Percentiles rank a stretch among this genome's conserved stretches.
phyloP scores from a whole-genome alignment of 306 rosid species.

The Cicer pinnatifidum region DNA sequence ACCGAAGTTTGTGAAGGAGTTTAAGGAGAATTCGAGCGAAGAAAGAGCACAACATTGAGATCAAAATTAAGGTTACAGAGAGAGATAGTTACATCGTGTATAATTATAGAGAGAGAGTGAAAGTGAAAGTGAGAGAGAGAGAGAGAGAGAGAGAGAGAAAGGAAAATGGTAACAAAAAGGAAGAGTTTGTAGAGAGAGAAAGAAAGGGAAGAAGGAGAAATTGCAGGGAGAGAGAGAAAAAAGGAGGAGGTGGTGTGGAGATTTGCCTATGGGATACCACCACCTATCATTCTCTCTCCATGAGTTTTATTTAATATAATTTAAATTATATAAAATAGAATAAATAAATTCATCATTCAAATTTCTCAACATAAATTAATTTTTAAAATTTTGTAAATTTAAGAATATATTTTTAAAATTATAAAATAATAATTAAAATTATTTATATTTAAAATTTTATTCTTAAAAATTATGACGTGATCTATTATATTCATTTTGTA shows the following conservation, averaged over 20 bases:
- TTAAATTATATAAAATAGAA: no score
- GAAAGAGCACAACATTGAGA: conserved; percentile 53
- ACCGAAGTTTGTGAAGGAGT: conserved; percentile 54
- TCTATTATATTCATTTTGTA: no score
- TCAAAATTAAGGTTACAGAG: neutral
- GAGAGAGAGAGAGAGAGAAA: neutral
- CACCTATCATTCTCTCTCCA: conserved; percentile 24
- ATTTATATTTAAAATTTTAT: no score
- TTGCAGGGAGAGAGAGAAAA: neutral
- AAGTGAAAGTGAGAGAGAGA: neutral
- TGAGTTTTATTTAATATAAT: no score
- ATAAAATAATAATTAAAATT: no score
- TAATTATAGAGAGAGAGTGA: neutral
- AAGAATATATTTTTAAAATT: no score
- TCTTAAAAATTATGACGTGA: no score
- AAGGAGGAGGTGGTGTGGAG: conserved; percentile 1
- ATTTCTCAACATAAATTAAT: no score
- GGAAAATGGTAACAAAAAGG: neutral
- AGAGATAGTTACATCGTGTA: neutral
- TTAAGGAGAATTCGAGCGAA: conserved; percentile 49
- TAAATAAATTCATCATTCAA: no score
- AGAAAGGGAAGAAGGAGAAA: neutral
- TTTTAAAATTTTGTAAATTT: no score
- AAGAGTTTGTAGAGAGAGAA: neutral
- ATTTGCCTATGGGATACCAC: conserved; percentile 20